Evolutionary conservation across 78 protist genomes (phyloP).

Genomic region (Dictyostelium brefeldianum): DNA sequence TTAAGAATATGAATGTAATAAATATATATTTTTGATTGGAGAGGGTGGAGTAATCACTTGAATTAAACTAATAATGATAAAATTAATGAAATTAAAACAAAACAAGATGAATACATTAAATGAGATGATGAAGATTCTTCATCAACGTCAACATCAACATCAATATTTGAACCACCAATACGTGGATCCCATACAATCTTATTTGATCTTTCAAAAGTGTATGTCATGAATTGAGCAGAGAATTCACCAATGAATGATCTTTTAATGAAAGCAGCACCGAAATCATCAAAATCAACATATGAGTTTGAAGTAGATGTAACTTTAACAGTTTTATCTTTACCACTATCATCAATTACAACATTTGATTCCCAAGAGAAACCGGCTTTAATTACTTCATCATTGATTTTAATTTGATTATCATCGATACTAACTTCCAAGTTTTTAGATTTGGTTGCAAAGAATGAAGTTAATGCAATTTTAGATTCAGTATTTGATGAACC

Average conservation of each 20-base stretch:
- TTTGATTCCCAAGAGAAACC: neutral
- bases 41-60: too few relatives aligned
- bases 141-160: neutral
- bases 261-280: conserved; percentile 1
- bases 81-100: neutral
- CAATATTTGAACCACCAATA: neutral
- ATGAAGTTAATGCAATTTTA: neutral
- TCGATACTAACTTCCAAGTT: neutral
- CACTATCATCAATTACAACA: neutral
- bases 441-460: neutral
- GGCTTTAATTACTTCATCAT: neutral
- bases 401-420: neutral
- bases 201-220: neutral
- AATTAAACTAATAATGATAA: neutral
- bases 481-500: neutral
- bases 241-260: neutral
- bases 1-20: too few relatives aligned
- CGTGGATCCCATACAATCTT: neutral
- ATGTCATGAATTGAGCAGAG: neutral
- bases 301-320: neutral
- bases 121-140: neutral
- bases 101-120: neutral
- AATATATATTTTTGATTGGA: too few relatives aligned
- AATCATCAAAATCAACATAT: neutral
- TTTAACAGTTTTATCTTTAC: neutral